Conservation (phyloP, 179 eudicot genomes). For the Heliamphora pulchella region DNA sequence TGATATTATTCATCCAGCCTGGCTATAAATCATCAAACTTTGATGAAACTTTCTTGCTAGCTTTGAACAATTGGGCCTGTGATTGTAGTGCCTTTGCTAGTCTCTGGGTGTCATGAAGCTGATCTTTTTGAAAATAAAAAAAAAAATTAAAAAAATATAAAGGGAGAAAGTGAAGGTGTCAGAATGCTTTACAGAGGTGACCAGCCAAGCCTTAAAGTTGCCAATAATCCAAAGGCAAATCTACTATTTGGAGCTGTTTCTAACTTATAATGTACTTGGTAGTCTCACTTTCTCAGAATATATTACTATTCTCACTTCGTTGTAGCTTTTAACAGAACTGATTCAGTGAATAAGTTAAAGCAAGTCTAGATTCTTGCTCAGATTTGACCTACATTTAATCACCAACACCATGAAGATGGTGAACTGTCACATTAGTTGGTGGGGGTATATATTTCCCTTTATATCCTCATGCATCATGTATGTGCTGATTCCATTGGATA, state of each 20-base stretch:
- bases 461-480: not conserved
- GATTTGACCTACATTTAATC: not conserved
- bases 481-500: not conserved
- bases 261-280: not conserved
- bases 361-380: slow-evolving; percentile 10
- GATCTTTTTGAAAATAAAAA: too few species aligned
- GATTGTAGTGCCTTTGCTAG: too few species aligned
- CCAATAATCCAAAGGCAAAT: not conserved
- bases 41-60: too few species aligned
- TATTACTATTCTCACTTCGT: not conserved
- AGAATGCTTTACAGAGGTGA: not conserved
- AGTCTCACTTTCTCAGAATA: not conserved
- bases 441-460: slow-evolving; percentile 11
- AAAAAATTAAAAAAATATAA: too few species aligned
- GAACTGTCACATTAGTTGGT: not conserved
- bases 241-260: not conserved
- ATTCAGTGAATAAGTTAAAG: not conserved
- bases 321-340: not conserved
- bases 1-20: too few species aligned
- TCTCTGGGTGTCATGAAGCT: too few species aligned
- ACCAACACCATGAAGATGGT: slow-evolving; percentile 1
- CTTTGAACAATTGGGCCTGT: too few species aligned
- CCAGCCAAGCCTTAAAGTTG: not conserved
- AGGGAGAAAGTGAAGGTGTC: not conserved
- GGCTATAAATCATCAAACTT: too few species aligned